Evolutionary conservation across 2,329 filamentous ascomycete species (phyloP).

Genomic region (Fusarium sp.): DNA sequence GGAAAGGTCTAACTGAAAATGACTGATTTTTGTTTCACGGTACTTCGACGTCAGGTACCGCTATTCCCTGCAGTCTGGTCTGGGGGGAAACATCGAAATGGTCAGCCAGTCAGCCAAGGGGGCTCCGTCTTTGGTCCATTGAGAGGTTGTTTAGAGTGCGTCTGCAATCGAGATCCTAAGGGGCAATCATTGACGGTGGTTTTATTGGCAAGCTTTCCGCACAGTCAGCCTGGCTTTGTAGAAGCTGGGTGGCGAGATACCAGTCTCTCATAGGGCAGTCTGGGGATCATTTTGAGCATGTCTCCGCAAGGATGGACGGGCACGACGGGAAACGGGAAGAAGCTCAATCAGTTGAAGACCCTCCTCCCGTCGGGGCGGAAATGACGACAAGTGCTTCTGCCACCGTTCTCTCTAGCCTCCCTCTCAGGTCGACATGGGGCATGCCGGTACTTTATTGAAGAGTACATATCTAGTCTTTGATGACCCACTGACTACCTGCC

Average conservation of each 20-base stretch:
- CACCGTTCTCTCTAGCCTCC: conserved; percentile 10
- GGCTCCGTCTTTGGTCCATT: conserved; percentile 4
- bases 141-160: conserved; percentile 12
- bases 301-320: conserved; percentile 13
- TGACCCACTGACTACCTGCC: conserved; percentile 22
- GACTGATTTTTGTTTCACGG: conserved; percentile 38
- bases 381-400: conserved; percentile 34
- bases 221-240: neutral
- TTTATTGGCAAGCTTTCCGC: conserved; percentile 15
- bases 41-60: conserved; percentile 33
- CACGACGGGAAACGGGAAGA: conserved; percentile 23
- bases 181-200: conserved; percentile 20
- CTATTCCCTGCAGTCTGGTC: conserved; percentile 1
- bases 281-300: neutral
- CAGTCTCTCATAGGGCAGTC: conserved; percentile 8
- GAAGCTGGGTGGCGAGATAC: conserved; percentile 2
- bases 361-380: conserved; percentile 6
- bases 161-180: conserved; percentile 30
- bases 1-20: conserved; percentile 35
- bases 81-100: conserved; percentile 30
- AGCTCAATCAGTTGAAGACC: neutral
- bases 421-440: neutral
- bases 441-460: conserved; percentile 21
- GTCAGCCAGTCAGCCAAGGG: conserved; percentile 24
- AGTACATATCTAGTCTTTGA: conserved; percentile 14